Evolutionary conservation across 768 basidiomycete genomes (phyloP).

Genomic region (Termitomyces sp.): DNA sequence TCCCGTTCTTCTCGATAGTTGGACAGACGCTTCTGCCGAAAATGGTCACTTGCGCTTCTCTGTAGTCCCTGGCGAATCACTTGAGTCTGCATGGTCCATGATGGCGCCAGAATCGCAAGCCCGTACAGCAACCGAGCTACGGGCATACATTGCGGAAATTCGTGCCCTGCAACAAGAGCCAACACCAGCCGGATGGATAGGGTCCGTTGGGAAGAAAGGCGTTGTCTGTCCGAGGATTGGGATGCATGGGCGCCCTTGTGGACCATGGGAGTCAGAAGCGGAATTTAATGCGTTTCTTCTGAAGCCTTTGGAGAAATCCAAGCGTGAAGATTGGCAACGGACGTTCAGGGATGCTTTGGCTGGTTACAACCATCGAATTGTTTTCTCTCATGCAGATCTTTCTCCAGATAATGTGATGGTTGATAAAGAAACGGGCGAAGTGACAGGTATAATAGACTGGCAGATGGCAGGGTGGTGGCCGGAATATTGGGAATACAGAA

Average conservation of each 20-base stretch:
- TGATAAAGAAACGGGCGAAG: constrained; percentile 6
- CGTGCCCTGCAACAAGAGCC: neutral
- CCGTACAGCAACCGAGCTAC: neutral
- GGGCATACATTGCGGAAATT: neutral
- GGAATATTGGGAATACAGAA: constrained; percentile 21
- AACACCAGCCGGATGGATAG: neutral
- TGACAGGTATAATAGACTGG: constrained; percentile 22
- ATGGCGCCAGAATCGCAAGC: neutral
- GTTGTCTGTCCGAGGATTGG: neutral
- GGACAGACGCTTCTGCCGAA: neutral
- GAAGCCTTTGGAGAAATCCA: neutral
- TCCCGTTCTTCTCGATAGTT: neutral
- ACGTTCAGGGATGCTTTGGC: neutral
- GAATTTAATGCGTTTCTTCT: neutral
- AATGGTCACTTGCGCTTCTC: neutral
- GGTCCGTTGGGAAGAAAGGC: neutral
- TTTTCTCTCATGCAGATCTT: constrained; percentile 8
- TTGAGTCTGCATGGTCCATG: neutral
- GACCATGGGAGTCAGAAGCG: neutral
- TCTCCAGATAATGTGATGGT: constrained; percentile 3
- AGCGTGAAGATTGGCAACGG: neutral
- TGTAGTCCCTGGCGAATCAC: neutral
- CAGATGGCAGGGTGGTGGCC: constrained; percentile 20
- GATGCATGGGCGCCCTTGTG: neutral
- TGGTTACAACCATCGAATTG: neutral